phyloP scores from a whole-genome alignment of 108 stramenopile species.

The Seminavis robusta region DNA sequence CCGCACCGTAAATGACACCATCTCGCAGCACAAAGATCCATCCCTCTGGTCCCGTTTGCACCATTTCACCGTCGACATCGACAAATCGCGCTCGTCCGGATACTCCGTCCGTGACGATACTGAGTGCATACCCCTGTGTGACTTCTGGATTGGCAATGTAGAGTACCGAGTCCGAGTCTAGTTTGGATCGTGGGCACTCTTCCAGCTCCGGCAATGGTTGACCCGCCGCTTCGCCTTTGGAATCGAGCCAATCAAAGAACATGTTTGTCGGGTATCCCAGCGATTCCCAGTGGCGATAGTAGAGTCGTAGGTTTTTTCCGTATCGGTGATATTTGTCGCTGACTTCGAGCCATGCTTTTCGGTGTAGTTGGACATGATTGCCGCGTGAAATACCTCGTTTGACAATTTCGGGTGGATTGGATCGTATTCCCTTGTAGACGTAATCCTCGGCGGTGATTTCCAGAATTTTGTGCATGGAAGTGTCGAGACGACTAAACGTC shows the following conservation, averaged over 20 bases:
- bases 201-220: conserved; percentile 47
- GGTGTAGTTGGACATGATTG: conserved; percentile 60
- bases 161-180: conserved; percentile 74
- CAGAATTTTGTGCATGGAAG: too few relatives aligned
- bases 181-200: conserved; percentile 54
- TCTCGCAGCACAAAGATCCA: conserved; percentile 90
- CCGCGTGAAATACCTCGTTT: conserved; percentile 57
- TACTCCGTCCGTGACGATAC: conserved; percentile 29
- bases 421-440: conserved; percentile 54
- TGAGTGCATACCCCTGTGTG: conserved; percentile 47
- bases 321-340: conserved; percentile 83
- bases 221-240: conserved; percentile 56
- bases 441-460: too few relatives aligned
- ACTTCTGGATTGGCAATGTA: conserved; percentile 65
- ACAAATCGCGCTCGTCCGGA: conserved; percentile 41
- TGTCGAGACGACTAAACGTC: too few relatives aligned
- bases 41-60: conserved; percentile 70
- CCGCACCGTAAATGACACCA: conserved; percentile 69
- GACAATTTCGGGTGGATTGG: conserved; percentile 54
- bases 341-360: conserved; percentile 85
- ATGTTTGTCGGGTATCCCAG: conserved; percentile 61
- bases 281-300: conserved; percentile 76
- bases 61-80: conserved; percentile 36
- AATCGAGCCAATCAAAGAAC: conserved; percentile 85
- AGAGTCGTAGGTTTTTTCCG: conserved; percentile 81